These are phyloP conservation scores for Auriscalpium microsporum DNA, from an alignment of 768 basidiomycete species.

Conservation along the genomic window DNA sequence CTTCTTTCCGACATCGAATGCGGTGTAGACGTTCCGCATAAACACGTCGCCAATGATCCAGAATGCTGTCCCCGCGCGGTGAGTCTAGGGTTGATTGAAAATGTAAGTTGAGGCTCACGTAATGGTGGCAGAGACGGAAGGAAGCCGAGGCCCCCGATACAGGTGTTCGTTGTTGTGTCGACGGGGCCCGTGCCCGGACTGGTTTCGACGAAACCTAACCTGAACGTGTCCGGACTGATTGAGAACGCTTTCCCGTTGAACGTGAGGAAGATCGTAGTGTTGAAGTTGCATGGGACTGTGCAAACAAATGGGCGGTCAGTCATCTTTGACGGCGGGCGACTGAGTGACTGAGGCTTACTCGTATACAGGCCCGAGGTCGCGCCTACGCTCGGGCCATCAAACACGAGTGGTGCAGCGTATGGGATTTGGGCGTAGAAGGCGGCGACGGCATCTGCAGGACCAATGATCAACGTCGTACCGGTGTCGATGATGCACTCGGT, in stretches of 20 bases:
- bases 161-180: not conserved
- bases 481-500: slow-evolving; percentile 27
- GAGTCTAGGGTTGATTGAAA: not conserved
- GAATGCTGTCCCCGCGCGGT: not conserved
- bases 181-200: not conserved
- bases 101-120: not conserved
- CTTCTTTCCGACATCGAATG: slow-evolving; percentile 3
- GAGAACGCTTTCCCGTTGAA: not conserved
- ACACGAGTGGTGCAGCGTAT: too few relatives aligned
- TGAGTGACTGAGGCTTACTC: too few relatives aligned
- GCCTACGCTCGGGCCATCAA: too few relatives aligned
- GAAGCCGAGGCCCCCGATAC: not conserved
- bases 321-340: too few relatives aligned
- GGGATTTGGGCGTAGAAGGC: too few relatives aligned
- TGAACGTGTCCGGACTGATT: not conserved
- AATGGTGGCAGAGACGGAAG: not conserved
- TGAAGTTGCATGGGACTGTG: too few relatives aligned
- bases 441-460: too few relatives aligned
- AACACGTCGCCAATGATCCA: slow-evolving; percentile 7
- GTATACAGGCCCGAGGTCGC: too few relatives aligned
- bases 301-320: too few relatives aligned
- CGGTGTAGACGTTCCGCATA: slow-evolving; percentile 3
- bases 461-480: slow-evolving; percentile 23
- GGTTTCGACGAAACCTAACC: too few relatives aligned
- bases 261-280: slow-evolving; percentile 13